A percentile compares a stretch with the other conserved stretches of the same genome.
phyloP scores from a whole-genome alignment of 768 basidiomycete genomes.

The Boletus tylopilopsis region DNA sequence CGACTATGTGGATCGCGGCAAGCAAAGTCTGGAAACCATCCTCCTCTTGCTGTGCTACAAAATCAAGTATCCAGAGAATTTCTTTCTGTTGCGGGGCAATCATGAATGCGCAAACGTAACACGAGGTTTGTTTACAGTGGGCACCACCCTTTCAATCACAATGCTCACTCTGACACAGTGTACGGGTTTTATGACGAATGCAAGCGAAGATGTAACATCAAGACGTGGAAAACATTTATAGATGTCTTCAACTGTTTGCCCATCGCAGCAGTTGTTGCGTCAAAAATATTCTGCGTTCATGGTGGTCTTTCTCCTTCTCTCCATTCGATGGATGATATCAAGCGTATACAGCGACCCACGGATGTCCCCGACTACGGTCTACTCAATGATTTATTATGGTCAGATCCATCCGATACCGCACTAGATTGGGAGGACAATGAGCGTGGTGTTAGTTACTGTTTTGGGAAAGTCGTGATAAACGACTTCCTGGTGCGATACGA shows the following conservation, averaged over 20 bases:
- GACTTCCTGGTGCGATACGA: constrained; percentile 93
- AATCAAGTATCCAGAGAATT: constrained; percentile 99
- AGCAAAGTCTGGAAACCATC: constrained; percentile 98
- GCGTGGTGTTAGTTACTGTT: constrained; percentile 97
- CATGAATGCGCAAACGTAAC: constrained; percentile 99
- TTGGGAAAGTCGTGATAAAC: constrained; percentile 96
- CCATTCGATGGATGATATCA: constrained; percentile 97
- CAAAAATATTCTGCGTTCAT: constrained; percentile 99
- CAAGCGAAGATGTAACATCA: constrained; percentile 98
- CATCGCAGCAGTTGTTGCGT: constrained; percentile 96
- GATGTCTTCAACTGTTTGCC: constrained; percentile 99
- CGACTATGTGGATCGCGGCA: constrained; percentile 98
- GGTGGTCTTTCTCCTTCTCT: constrained; percentile 91
- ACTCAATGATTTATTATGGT: constrained; percentile 96
- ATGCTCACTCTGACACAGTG: constrained; percentile 46
- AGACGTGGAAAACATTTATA: constrained; percentile 99
- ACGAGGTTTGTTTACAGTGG: constrained; percentile 59
- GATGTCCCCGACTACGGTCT: constrained; percentile 99
- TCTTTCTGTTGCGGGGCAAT: constrained; percentile 95
- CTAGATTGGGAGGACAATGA: constrained; percentile 99
- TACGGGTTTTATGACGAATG: constrained; percentile 99
- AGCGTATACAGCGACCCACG: constrained; percentile 94
- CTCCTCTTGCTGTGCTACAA: constrained; percentile 97
- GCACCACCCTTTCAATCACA: constrained; percentile 13
- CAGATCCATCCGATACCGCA: constrained; percentile 96